Conservation (phyloP, 1,284 basidiomycete genomes). For the Anthracocystis panici-leucophaei region DNA sequence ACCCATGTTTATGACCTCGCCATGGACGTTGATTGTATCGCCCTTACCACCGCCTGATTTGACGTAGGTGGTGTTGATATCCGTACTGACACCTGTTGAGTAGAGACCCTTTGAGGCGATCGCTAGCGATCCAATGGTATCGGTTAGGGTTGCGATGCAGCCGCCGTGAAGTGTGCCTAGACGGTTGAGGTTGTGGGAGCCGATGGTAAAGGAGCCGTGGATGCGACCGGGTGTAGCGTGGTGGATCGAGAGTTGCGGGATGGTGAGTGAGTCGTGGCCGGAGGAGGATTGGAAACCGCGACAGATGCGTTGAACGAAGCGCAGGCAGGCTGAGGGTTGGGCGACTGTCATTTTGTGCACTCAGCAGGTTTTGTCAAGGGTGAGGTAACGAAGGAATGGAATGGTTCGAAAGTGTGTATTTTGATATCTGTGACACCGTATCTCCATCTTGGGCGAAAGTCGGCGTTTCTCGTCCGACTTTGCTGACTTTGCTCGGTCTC, state of each 20-base stretch:
- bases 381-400: no score
- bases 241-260: constrained; percentile 50
- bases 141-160: constrained; percentile 83
- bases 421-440: no score
- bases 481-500: no score
- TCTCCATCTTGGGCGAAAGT: no score
- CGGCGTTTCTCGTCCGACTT: no score
- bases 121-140: constrained; percentile 85
- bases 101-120: constrained; percentile 83
- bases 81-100: constrained; percentile 88
- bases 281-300: constrained; percentile 30
- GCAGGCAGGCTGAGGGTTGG: constrained; percentile 39
- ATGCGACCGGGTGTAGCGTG: constrained; percentile 57
- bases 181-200: constrained; percentile 61
- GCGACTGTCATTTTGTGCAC: constrained; percentile 18
- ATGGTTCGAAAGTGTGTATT: no score
- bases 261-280: constrained; percentile 63
- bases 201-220: constrained; percentile 46
- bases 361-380: neutral
- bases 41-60: constrained; percentile 75
- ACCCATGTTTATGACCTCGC: constrained; percentile 57
- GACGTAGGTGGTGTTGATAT: constrained; percentile 85
- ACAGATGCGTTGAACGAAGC: constrained; percentile 54
- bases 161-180: constrained; percentile 80
- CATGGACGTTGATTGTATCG: constrained; percentile 46